Evolutionary conservation across 1,284 basidiomycete species (phyloP).

Genomic region (Phellopilus nigrolimitatus): DNA sequence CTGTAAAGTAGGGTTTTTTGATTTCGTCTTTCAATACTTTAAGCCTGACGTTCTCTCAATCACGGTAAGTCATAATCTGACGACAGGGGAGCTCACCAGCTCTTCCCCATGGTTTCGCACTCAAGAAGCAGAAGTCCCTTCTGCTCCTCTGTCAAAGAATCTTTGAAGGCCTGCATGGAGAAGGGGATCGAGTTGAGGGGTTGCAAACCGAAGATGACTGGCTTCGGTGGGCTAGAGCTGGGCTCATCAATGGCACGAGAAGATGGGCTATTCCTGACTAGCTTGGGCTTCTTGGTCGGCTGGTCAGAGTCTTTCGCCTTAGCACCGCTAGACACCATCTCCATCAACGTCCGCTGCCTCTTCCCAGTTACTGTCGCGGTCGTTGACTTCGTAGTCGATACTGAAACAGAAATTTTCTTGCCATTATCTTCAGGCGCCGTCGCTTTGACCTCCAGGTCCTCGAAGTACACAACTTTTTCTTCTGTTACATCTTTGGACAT

Average conservation of each 20-base stretch:
- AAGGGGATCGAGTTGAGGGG: constrained; percentile 68
- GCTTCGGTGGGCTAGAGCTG: not conserved
- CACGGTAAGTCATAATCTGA: not conserved
- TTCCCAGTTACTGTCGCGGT: constrained; percentile 38
- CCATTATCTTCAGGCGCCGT: constrained; percentile 19
- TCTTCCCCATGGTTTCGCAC: constrained; percentile 66
- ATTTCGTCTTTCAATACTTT: constrained; percentile 71
- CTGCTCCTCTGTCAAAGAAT: constrained; percentile 54
- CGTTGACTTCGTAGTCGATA: constrained; percentile 23
- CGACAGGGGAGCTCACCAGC: constrained; percentile 50
- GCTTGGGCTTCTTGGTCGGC: constrained; percentile 40
- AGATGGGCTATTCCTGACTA: constrained; percentile 22
- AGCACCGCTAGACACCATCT: constrained; percentile 50
- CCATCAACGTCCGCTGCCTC: constrained; percentile 59
- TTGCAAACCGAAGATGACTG: constrained; percentile 27
- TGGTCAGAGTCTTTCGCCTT: constrained; percentile 30
- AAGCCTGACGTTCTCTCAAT: constrained; percentile 41
- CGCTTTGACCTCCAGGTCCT: constrained; percentile 44
- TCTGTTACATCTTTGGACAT: not conserved
- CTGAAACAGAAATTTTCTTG: constrained; percentile 12
- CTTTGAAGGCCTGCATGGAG: constrained; percentile 51
- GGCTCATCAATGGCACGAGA: constrained; percentile 5
- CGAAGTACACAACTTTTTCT: constrained; percentile 41
- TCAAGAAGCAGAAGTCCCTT: constrained; percentile 58
- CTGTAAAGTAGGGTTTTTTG: constrained; percentile 68